A percentile compares a stretch with the other conserved stretches of the same genome.
These are phyloP conservation scores for Rhizophora apiculata DNA, from an alignment of 345 rosid genomes.

Conservation along the genomic window DNA sequence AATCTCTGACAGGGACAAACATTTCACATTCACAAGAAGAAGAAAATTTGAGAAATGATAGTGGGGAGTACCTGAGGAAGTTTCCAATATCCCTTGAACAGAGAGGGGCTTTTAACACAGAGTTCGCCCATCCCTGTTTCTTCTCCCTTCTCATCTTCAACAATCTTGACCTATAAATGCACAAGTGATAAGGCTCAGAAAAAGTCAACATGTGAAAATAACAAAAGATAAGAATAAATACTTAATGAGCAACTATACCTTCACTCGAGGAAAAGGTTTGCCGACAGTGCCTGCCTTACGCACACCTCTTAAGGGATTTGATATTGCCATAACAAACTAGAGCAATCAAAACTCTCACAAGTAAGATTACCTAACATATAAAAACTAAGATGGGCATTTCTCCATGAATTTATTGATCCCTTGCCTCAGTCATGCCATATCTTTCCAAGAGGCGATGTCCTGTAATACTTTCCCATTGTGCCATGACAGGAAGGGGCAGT, in stretches of 20 bases:
- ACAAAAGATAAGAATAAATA: background rate
- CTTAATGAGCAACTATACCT: constrained; percentile 46
- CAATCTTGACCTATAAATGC: constrained; percentile 59
- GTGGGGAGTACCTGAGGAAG: constrained; percentile 64
- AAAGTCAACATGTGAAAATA: background rate
- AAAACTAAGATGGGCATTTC: background rate
- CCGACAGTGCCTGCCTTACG: constrained; percentile 97
- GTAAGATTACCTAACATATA: background rate
- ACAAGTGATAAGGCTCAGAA: background rate
- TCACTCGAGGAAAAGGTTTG: constrained; percentile 90
- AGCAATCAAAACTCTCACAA: constrained; percentile 9
- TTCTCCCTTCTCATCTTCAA: constrained; percentile 50
- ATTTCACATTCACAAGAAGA: no score
- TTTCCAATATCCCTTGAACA: constrained; percentile 95
- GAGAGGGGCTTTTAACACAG: constrained; percentile 84
- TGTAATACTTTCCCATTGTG: constrained; percentile 89
- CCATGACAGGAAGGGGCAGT: constrained; percentile 92
- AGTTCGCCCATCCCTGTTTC: constrained; percentile 74
- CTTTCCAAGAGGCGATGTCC: constrained; percentile 95
- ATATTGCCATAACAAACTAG: constrained; percentile 92
- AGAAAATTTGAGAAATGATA: background rate
- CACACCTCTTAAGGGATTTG: constrained; percentile 74
- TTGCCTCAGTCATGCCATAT: constrained; percentile 98
- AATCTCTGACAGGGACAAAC: no score
- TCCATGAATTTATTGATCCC: constrained; percentile 7